Evolutionary conservation across 768 basidiomycete species (phyloP).

Genomic region (Tricholoma bakamatsutake): DNA sequence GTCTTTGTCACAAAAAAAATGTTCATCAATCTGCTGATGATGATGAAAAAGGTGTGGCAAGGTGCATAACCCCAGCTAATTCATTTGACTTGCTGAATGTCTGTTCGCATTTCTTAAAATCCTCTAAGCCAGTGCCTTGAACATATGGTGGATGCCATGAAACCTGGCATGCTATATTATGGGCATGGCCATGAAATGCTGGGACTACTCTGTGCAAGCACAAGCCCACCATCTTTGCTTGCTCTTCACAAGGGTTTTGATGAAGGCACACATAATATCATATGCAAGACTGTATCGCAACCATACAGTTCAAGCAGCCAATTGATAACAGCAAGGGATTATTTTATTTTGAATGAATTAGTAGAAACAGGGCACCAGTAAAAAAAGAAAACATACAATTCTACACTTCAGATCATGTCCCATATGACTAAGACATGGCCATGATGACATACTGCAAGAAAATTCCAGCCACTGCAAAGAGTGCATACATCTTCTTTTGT

Average conservation of each 20-base stretch:
- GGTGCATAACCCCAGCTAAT: not conserved
- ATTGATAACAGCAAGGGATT: no score
- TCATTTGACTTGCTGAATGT: not conserved
- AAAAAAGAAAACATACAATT: not conserved
- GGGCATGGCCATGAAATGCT: not conserved
- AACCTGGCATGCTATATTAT: not conserved
- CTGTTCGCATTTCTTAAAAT: not conserved
- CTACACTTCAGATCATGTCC: not conserved
- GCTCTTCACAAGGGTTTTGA: not conserved
- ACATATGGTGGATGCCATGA: not conserved
- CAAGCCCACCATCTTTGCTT: not conserved
- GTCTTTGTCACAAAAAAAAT: no score
- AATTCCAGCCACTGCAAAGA: constrained; percentile 6
- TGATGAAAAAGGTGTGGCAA: no score
- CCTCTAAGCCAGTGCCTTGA: not conserved
- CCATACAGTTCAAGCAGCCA: no score
- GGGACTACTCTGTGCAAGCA: no score
- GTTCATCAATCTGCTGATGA: no score
- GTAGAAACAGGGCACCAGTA: no score
- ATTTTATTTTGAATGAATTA: no score
- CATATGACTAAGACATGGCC: no score
- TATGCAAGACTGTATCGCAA: no score
- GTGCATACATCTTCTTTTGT: constrained; percentile 13
- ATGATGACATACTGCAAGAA: no score
- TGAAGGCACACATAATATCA: no score